Evolutionary conservation across 352 stramenopile genomes (phyloP).

Genomic region (Saprolegnia parasitica): DNA sequence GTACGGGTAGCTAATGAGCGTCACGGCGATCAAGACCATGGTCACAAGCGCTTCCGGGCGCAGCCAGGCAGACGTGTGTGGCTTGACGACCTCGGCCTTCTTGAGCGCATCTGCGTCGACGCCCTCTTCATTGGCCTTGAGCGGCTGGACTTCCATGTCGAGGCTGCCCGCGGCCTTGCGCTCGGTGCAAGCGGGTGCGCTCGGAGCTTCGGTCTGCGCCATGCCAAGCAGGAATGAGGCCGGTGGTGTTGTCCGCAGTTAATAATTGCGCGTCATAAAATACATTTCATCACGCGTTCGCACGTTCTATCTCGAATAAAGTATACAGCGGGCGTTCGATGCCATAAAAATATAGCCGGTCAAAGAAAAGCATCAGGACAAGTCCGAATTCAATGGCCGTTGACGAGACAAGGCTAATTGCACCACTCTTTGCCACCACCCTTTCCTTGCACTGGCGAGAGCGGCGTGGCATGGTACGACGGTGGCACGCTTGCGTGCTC

Average conservation of each 20-base stretch:
- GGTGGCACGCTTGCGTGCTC: too few species aligned
- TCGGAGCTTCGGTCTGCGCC: too few species aligned
- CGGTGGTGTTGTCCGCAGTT: neutral
- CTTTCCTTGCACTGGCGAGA: neutral
- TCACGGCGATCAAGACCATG: conserved; percentile 5
- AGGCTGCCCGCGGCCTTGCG: neutral
- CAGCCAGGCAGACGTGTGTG: neutral
- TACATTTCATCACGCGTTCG: neutral
- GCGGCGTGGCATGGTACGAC: too few species aligned
- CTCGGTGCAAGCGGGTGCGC: neutral
- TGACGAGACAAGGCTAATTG: neutral
- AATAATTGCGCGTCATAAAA: conserved; percentile 4
- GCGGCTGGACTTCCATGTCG: too few species aligned
- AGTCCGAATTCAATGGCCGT: neutral
- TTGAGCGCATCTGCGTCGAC: neutral
- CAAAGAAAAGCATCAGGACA: neutral
- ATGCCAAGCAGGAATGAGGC: too few species aligned
- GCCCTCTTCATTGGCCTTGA: neutral
- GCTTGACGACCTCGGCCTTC: neutral
- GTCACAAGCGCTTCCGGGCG: neutral
- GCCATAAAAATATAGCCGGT: neutral
- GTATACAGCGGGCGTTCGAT: neutral
- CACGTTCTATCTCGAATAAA: neutral
- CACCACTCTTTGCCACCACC: neutral
- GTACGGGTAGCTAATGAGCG: conserved; percentile 20